phyloP scores from a whole-genome alignment of 1,284 basidiomycete genomes.

The Austropuccinia psidii region DNA sequence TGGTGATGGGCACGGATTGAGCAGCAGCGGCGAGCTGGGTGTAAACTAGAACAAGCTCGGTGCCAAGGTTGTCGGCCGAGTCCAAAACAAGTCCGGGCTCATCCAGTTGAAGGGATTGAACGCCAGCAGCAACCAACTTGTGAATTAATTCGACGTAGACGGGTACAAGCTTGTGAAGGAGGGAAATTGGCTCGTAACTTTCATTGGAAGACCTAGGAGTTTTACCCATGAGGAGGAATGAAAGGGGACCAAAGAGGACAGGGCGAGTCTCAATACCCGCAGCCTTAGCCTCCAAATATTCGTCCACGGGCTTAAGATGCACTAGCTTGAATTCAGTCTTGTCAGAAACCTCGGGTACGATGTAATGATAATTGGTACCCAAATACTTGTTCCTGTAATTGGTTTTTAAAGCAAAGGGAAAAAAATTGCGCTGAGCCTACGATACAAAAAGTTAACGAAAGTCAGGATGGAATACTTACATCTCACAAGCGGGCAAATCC shows the following conservation, averaged over 20 bases:
- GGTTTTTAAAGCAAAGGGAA: too few species aligned
- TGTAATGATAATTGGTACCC: slow-evolving; percentile 99
- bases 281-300: slow-evolving; percentile 90
- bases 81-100: slow-evolving; percentile 96
- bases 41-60: slow-evolving; percentile 76
- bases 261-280: slow-evolving; percentile 86
- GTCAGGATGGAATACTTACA: slow-evolving; percentile 53
- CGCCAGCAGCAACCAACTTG: slow-evolving; percentile 87
- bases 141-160: slow-evolving; percentile 85
- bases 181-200: slow-evolving; percentile 81
- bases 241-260: slow-evolving; percentile 90
- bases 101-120: slow-evolving; percentile 90
- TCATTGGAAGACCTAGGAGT: slow-evolving; percentile 73
- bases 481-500: slow-evolving; percentile 95
- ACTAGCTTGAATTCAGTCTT: slow-evolving; percentile 87
- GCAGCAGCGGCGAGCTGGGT: slow-evolving; percentile 70
- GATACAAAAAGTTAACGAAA: neutral
- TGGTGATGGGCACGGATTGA: slow-evolving; percentile 68
- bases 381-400: slow-evolving; percentile 56
- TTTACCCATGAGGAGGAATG: slow-evolving; percentile 92
- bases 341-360: slow-evolving; percentile 93
- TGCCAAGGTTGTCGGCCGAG: slow-evolving; percentile 67
- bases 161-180: slow-evolving; percentile 82
- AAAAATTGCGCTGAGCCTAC: neutral
- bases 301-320: slow-evolving; percentile 66